Percentiles rank a stretch among this genome's conserved stretches.
Evolutionary conservation across 768 basidiomycete genomes (phyloP).

Genomic region (Mycena olivaceomarginata): DNA sequence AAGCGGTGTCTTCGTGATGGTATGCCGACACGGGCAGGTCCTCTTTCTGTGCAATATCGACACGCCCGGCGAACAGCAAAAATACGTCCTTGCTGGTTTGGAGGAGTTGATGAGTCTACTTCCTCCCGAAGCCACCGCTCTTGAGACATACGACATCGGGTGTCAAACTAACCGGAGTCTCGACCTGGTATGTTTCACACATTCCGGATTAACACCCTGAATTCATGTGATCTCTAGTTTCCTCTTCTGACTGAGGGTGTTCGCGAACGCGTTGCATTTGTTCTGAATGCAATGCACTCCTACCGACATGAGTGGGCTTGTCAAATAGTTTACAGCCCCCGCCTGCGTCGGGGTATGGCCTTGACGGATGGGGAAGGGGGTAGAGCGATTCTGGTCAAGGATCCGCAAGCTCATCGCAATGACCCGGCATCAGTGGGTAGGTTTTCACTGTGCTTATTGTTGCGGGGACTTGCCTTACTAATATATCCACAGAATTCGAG

Average conservation of each 20-base stretch:
- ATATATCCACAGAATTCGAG: conserved; percentile 29
- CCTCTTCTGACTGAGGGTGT: conserved; percentile 46
- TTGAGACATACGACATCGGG: conserved; percentile 56
- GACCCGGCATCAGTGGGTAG: conserved; percentile 42
- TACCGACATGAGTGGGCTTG: conserved; percentile 59
- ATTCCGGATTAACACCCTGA: neutral
- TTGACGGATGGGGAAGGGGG: conserved; percentile 59
- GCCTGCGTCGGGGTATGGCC: conserved; percentile 52
- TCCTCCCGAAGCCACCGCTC: conserved; percentile 52
- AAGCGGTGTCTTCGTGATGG: conserved; percentile 59
- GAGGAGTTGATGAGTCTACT: conserved; percentile 52
- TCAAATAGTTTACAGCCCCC: conserved; percentile 58
- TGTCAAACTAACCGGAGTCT: conserved; percentile 57
- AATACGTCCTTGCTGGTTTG: conserved; percentile 59
- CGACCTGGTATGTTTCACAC: conserved; percentile 47
- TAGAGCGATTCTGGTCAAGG: conserved; percentile 57
- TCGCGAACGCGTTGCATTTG: conserved; percentile 45
- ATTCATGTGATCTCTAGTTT: conserved; percentile 49
- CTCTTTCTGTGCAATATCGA: conserved; percentile 62
- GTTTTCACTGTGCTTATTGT: conserved; percentile 19
- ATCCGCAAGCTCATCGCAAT: conserved; percentile 46
- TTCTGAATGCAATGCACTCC: conserved; percentile 57
- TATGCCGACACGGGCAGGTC: conserved; percentile 60
- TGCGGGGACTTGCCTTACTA: neutral
- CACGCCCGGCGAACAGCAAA: conserved; percentile 60